Evolutionary conservation across 2,329 filamentous ascomycete species (phyloP).

Genomic region (Aspergillus udagawae): DNA sequence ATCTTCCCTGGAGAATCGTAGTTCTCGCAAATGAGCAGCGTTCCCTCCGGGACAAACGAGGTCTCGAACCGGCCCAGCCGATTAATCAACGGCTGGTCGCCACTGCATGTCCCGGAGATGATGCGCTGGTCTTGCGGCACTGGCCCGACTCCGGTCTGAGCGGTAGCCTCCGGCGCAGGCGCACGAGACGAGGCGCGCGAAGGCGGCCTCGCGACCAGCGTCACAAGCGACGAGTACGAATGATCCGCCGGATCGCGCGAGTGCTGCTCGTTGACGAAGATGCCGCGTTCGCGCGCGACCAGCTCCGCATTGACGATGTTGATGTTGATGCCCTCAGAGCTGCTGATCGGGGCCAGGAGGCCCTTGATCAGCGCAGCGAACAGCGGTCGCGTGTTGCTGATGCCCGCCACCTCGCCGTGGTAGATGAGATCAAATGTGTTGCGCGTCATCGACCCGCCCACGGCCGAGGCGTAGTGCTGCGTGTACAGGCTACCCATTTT

Average conservation of each 20-base stretch:
- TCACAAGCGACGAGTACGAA: constrained; percentile 68
- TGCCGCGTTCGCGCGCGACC: constrained; percentile 71
- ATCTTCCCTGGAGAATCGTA: constrained; percentile 81
- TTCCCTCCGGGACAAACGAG: constrained; percentile 69
- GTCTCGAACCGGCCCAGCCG: constrained; percentile 70
- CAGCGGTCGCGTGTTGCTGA: constrained; percentile 72
- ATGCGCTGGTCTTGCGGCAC: constrained; percentile 45
- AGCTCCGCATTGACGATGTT: constrained; percentile 80
- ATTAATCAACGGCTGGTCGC: constrained; percentile 56
- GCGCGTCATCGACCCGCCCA: constrained; percentile 48
- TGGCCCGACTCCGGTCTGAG: background rate
- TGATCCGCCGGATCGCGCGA: constrained; percentile 58
- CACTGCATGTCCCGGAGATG: constrained; percentile 43
- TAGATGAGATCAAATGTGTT: constrained; percentile 73
- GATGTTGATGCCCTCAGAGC: constrained; percentile 62
- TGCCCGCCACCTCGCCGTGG: constrained; percentile 66
- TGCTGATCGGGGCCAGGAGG: constrained; percentile 64
- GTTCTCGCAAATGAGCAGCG: constrained; percentile 73
- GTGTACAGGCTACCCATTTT: constrained; percentile 77
- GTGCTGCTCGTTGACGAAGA: constrained; percentile 71
- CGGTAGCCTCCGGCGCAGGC: constrained; percentile 24
- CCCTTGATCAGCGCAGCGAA: constrained; percentile 78
- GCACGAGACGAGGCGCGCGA: constrained; percentile 33
- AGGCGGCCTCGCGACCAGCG: constrained; percentile 54
- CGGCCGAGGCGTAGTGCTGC: constrained; percentile 59